Base-by-base conservation (phyloP, 164 flowering plant genomes). In the Vitis riparia region DNA sequence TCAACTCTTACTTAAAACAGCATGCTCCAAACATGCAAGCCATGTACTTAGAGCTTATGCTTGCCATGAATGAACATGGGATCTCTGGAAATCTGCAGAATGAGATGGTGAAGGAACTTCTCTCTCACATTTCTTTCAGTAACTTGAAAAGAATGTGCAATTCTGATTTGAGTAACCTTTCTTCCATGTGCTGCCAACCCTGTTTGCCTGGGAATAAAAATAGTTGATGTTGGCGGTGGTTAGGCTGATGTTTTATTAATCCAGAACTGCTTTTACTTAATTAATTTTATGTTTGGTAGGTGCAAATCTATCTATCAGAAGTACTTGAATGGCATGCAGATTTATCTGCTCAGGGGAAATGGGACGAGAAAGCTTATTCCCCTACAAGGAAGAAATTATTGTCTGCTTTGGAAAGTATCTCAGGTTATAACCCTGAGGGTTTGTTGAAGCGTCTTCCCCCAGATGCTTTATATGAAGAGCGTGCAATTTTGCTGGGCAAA, bases 231-330 rank as follows among this genome's bases (percentile, higher is more conserved):
- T 37, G 7, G 44, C 44, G 0, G 44, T 37, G 44, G 44, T 37
- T 3, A 37, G 44, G 44, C 44, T 37, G 44, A 6, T 37, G 7
- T 37, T 37, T 5, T 37, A 37, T 37, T 3, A 37, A 37, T 37
- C 44, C 44, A 3, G 5, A 3, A 37, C 48, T 51, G 16, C 17
- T 64, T 23, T 23, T 0, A 61, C 16, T 57, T 17, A 5, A 16
- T 57, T 17, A 57, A 23, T 23, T 65, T 53, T 62, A 10, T 70
- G 17, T 50, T 0, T 70, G 63, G 60, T 68, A 96, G 99, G 91
- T 96, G 68, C 99, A 96, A 92, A 86, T 94, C 60, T 96, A 96
- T 84, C 96, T 96, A n/a, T 92, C 91, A 1, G 97, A 96, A 80
- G 97, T 93, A 61, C 97, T 93, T 77, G 98, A 96, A 10, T 92